Conservation (phyloP, 73 alveolate species). For the Durusdinium trenchii region DNA sequence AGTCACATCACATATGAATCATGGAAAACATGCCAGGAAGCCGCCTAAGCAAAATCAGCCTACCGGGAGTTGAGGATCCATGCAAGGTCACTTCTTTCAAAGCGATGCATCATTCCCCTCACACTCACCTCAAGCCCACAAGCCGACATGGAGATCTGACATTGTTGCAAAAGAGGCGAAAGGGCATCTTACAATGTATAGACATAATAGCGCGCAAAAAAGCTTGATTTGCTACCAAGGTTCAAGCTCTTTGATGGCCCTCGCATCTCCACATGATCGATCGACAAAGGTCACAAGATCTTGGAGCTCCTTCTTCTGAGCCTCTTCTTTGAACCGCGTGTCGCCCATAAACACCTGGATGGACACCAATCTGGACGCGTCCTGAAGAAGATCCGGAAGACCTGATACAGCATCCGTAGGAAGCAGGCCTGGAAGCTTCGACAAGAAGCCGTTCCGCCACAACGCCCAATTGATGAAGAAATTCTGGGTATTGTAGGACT, state of each 20-base stretch:
- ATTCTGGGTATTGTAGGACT: background rate
- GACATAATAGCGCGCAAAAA: background rate
- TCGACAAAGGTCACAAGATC: background rate
- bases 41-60: no score
- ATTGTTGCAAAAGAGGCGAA: background rate
- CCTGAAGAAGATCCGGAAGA: background rate
- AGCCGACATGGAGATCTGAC: background rate
- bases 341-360: slow-evolving; percentile 83
- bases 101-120: slow-evolving; percentile 54
- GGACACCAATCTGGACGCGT: slow-evolving; percentile 10
- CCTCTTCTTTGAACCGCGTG: slow-evolving; percentile 36
- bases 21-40: no score
- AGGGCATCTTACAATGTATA: background rate
- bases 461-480: background rate
- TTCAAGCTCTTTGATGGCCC: slow-evolving; percentile 30
- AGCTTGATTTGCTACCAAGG: background rate
- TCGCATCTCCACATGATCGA: background rate
- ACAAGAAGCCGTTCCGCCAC: slow-evolving; percentile 27
- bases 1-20: no score
- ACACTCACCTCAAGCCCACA: slow-evolving; percentile 2
- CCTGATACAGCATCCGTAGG: background rate
- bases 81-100: slow-evolving; percentile 54
- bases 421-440: background rate
- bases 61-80: slow-evolving; percentile 41
- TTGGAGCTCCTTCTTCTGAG: slow-evolving; percentile 24